Base-by-base conservation (phyloP, 805 yeast species). In the Teunomyces kruisii region DNA sequence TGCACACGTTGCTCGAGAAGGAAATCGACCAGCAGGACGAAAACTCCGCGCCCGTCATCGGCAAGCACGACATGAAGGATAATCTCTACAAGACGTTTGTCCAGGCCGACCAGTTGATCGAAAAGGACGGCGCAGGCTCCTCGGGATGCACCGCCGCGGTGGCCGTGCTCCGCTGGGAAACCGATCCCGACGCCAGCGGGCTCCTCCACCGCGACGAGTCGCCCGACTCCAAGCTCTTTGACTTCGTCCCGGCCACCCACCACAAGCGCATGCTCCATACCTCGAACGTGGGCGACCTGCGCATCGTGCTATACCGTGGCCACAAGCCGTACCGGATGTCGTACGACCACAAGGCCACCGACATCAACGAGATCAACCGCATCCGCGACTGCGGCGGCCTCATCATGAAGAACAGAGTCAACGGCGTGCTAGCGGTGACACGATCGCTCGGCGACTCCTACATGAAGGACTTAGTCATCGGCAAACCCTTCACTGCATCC, bases 121-220 rank as follows among this genome's bases (percentile, higher is more conserved):
- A 73, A 28, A 68, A 78, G 32, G 79, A 79, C 40, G 72, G 81
- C 12, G 72, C 79, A 38, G 91, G 91, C 1, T 80, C 84, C 35
- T 83, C 96, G 48, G 99, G 99, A 0, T 83, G 95, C 55, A 94
- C 99, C 0, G 98, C 97, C 0, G 97, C 95, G 0, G 97, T 91
- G 8, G 96, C 97, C 1, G 79, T 94, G 0, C 62, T 89, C 46
- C 74, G 96, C 45, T 89, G 96, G 96, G 97, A 92, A 59, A 51
- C 72, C 6, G 58, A 55, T 13, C 33, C 44, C 12, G 45, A 15
- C 10, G 26, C 32, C 28, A 28, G 10, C 9, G 39, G 27, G n/a
- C n/a, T n/a, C n/a, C n/a, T n/a, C 13, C 19, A 32, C 17, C 13
- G 14, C 12, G 31, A 29, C 19, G 45, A 53, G n/a, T 36, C 37